Evolutionary conservation across 257 asterid species (phyloP), one percentile per base, ranked within the genome.

Genomic region (Fraxinus cuspidata): DNA sequence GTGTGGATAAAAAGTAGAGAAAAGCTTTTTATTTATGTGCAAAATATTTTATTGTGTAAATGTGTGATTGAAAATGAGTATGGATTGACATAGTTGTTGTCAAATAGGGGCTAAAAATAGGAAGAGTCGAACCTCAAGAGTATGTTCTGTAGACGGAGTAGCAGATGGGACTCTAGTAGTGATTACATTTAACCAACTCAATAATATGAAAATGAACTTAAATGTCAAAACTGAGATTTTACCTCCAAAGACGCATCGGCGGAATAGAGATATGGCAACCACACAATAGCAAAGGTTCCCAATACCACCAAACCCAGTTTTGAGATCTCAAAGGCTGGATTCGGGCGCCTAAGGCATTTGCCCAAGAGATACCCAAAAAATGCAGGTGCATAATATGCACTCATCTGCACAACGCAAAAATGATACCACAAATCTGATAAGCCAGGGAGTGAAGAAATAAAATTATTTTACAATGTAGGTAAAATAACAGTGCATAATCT

Each of bases 301-400:
- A 96, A 63, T 51, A 96, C 98, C 79, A 86, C 93, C 75, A 92
- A 79, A 44, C 94, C 98, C 73, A 93, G 87, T 85, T 96, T 93
- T 74, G 82, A 69, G 79, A 96, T 84, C 87, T 84, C 92, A 34
- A 88, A 44, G 69, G 88, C 38, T 29, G 98, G 97, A 84, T 86
- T 81, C 69, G 49, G 78, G 79, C 85, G 88, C 86, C 92, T 90
- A 83, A 96, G 77, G 80, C 96, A 89, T 87, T 93, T 96, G 16
- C 99, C 99, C 63, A 96, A 84, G 77, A 93, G 97, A 87, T 92
- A 89, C 83, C 91, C 88, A 80, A 96, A 93, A 84, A 92, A 90
- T 56, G 97, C 97, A 77, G 98, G 98, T 44, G 98, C 98, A 82
- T 89, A 92, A 84, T 96, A 93, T 53, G 97, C 92, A 86, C 97